phyloP scores from a whole-genome alignment of 1,284 basidiomycete species.

The Heterobasidion irregulare region DNA sequence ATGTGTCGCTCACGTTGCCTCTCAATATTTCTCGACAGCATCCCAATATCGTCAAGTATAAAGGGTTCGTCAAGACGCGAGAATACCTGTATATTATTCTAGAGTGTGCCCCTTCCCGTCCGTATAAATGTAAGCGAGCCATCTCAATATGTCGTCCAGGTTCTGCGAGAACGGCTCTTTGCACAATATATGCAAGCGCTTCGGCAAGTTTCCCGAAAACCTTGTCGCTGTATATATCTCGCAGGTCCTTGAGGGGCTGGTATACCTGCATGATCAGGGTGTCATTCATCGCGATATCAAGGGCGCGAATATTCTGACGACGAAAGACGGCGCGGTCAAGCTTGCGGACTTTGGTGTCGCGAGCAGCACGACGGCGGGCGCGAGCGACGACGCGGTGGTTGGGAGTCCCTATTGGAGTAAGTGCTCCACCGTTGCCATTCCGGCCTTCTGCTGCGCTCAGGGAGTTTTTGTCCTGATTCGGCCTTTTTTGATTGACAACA shows the following conservation, averaged over 20 bases:
- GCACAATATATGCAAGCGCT: constrained; percentile 91
- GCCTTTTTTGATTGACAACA: constrained; percentile 12
- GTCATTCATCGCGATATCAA: constrained; percentile 99
- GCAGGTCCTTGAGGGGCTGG: constrained; percentile 87
- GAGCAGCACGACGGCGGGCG: constrained; percentile 53
- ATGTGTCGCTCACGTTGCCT: constrained; percentile 6
- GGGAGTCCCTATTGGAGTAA: constrained; percentile 96
- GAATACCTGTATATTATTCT: constrained; percentile 96
- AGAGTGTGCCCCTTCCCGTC: constrained; percentile 42
- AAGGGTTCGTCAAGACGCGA: constrained; percentile 92
- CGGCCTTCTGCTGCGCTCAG: neutral
- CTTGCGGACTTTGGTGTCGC: constrained; percentile 93
- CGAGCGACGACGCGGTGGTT: constrained; percentile 83
- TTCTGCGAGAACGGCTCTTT: constrained; percentile 98
- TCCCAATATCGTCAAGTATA: constrained; percentile 97
- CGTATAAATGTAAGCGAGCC: neutral
- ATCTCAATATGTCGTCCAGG: constrained; percentile 27
- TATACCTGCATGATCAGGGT: constrained; percentile 95
- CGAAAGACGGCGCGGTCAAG: constrained; percentile 96
- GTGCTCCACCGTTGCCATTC: constrained; percentile 20
- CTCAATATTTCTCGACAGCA: constrained; percentile 36
- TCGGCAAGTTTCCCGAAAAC: constrained; percentile 96
- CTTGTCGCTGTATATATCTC: constrained; percentile 95
- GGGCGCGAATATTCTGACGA: constrained; percentile 96
- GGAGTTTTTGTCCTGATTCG: too few species aligned